Base-by-base conservation (phyloP, 768 basidiomycete genomes). In the Rhizopogon sp. region DNA sequence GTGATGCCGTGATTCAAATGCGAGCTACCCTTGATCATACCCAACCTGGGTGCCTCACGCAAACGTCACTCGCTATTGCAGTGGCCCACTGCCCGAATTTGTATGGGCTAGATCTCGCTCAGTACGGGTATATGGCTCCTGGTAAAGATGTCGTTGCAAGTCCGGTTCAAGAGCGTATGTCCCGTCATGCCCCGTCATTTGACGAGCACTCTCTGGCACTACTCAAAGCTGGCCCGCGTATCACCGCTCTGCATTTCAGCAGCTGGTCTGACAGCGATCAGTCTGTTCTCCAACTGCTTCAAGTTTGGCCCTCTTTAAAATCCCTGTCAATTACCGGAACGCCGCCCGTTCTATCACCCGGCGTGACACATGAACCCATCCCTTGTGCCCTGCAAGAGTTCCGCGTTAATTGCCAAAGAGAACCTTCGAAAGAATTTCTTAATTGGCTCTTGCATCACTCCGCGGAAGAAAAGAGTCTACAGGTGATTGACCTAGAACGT, bases 261-360 rank as follows among this genome's bases (percentile, higher is more conserved):
- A 89, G 90, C 64, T 88, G 85, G 85, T 83, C 87, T 10, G 79
- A 83, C 57, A 82, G 85, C 63, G 69, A 76, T 49, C 69, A 79
- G 40, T 71, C 78, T 14, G 70, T 88, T 50, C 70, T 75, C 45
- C 83, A 86, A 66, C 77, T 90, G 40, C 79, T 89, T 58, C 76
- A 79, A 50, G 71, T 84, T 53, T 88, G 83, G 80, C 77, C 85
- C 2, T 72, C 76, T 14, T 69, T 90, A 53, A 72, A 71, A 52
- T 76, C 78, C 20, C 78, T 90, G 35, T 73, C 77, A 50, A 74
- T 86, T 41, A 77, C 79, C 55, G 87, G 85, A 33, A 80, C 79
- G n/a, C 71, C 70, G 0, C 83, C 85, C 7, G 75, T 76, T 50
- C 72, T 78, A 33, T 71, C 76, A 25, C 70, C 74, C 41, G 70